phyloP scores from a whole-genome alignment of 331 rosid species.

The Cydonia oblonga region DNA sequence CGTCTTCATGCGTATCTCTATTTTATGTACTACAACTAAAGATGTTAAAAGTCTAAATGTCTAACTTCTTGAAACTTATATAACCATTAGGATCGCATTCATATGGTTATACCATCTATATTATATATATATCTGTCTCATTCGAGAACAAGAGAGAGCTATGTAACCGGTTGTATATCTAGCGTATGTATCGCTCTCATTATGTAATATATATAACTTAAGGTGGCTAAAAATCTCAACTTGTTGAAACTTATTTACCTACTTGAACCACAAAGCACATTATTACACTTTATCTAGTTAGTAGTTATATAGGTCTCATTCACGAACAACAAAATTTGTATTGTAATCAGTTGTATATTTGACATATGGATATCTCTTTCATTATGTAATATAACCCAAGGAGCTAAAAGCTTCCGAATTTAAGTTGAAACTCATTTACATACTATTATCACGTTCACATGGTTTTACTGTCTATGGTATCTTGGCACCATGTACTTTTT shows the following conservation, averaged over 20 bases:
- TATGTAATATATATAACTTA: background rate
- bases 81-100: too few relatives aligned
- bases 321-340: too few relatives aligned
- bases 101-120: too few relatives aligned
- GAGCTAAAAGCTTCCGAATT: background rate
- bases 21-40: too few relatives aligned
- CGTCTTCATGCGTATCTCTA: background rate
- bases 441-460: constrained; percentile 6
- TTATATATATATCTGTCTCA: too few relatives aligned
- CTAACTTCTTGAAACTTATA: background rate
- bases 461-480: background rate
- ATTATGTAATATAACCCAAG: background rate
- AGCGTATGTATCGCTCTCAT: background rate
- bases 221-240: too few relatives aligned
- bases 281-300: background rate
- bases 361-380: too few relatives aligned
- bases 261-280: background rate
- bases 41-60: too few relatives aligned
- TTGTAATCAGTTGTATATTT: too few relatives aligned
- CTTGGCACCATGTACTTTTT: background rate
- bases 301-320: background rate
- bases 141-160: too few relatives aligned
- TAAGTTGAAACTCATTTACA: background rate
- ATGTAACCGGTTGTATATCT: too few relatives aligned
- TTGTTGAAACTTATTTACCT: background rate